Percentiles rank a stretch among this genome's conserved stretches.
Conservation (phyloP, 441 rosid species). For the Pelargonium citronellum region DNA sequence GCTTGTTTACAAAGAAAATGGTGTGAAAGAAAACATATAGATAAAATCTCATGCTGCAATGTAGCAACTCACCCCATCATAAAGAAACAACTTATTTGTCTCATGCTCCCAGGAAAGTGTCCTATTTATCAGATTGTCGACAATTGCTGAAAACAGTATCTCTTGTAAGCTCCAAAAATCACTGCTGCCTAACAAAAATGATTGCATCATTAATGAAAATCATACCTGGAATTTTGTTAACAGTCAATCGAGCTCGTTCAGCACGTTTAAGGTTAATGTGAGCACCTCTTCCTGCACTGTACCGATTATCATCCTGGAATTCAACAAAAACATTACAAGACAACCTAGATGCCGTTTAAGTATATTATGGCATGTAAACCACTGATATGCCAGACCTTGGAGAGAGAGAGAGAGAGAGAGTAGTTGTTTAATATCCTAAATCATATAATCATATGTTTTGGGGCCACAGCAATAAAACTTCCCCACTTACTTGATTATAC, state of each 20-base stretch:
- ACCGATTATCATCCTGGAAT: constrained; percentile 54
- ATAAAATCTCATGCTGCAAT: constrained; percentile 13
- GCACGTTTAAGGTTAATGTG: constrained; percentile 76
- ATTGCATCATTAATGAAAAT: constrained; percentile 1
- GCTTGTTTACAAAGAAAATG: constrained; percentile 8
- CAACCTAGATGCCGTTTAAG: constrained; percentile 1
- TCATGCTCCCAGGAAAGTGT: constrained; percentile 58
- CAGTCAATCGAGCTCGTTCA: constrained; percentile 59
- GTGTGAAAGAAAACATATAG: constrained; percentile 4
- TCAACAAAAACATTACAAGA: constrained; percentile 14
- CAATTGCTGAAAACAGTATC: constrained; percentile 40
- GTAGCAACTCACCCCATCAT: constrained; percentile 54
- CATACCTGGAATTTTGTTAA: constrained; percentile 60
- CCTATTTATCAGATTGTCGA: constrained; percentile 53
- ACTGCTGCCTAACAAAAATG: not conserved
- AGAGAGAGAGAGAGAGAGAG: too few species aligned
- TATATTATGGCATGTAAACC: constrained; percentile 8
- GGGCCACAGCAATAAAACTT: constrained; percentile 12
- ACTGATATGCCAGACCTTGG: too few species aligned
- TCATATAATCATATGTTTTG: not conserved
- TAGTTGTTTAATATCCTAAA: too few species aligned
- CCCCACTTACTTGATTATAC: constrained; percentile 47
- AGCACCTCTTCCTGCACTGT: constrained; percentile 66
- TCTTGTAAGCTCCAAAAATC: constrained; percentile 18
- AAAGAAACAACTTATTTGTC: constrained; percentile 43